Evolutionary conservation across 2,329 filamentous ascomycete genomes (phyloP).

Genomic region (Colletotrichum sp.): DNA sequence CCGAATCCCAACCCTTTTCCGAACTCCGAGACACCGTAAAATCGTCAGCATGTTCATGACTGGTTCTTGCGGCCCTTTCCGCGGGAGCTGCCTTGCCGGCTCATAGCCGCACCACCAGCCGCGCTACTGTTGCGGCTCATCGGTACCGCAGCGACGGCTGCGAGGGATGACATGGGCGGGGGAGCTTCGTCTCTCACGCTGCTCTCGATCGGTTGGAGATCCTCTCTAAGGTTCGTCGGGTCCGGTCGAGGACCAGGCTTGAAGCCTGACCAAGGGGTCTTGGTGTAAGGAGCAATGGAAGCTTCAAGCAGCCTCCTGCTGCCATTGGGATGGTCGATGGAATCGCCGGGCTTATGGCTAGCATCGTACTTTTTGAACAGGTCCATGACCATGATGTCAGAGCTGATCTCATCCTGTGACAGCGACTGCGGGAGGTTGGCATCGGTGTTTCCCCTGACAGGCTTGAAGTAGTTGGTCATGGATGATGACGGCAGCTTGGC

Average conservation of each 20-base stretch:
- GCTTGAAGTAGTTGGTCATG: conserved; percentile 64
- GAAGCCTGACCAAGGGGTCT: conserved; percentile 54
- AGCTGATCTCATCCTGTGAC: conserved; percentile 55
- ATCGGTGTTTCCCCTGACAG: conserved; percentile 58
- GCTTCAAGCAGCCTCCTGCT: conserved; percentile 61
- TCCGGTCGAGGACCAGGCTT: conserved; percentile 50
- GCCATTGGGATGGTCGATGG: conserved; percentile 59
- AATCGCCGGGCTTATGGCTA: conserved; percentile 57
- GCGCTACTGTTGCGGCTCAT: conserved; percentile 62
- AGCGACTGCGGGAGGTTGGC: conserved; percentile 61
- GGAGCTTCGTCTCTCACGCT: conserved; percentile 46
- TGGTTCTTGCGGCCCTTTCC: conserved; percentile 47
- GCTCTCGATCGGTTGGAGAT: conserved; percentile 53
- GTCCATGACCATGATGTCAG: conserved; percentile 63
- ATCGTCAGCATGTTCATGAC: conserved; percentile 7
- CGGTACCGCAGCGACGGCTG: conserved; percentile 42
- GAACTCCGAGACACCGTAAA: conserved; percentile 12
- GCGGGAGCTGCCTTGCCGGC: conserved; percentile 57
- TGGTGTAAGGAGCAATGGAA: conserved; percentile 52
- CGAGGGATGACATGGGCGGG: conserved; percentile 22
- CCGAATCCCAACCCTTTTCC: not conserved
- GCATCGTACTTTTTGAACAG: conserved; percentile 62
- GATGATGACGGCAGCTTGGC: conserved; percentile 64
- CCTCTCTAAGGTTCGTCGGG: conserved; percentile 54
- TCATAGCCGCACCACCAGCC: conserved; percentile 61